phyloP scores from a whole-genome alignment of 805 yeast species.

The Ogataea allantospora region DNA sequence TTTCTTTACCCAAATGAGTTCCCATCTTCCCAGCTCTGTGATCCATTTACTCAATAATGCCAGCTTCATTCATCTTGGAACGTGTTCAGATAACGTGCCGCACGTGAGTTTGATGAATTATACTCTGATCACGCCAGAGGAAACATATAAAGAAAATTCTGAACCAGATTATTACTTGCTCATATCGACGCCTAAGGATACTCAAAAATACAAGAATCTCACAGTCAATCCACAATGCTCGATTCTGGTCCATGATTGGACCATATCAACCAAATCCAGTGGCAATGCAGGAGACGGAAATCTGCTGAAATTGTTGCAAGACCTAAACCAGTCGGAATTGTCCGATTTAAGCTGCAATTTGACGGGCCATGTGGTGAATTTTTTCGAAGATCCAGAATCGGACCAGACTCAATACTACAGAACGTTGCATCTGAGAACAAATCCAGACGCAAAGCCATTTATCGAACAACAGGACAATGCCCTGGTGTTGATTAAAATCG shows the following conservation, averaged over 20 bases:
- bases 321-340: constrained; percentile 75
- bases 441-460: constrained; percentile 70
- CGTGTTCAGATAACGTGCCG: constrained; percentile 65
- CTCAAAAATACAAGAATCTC: constrained; percentile 75
- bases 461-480: constrained; percentile 63
- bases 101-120: constrained; percentile 92
- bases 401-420: constrained; percentile 53
- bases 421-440: constrained; percentile 55
- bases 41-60: constrained; percentile 53
- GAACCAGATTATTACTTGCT: constrained; percentile 48
- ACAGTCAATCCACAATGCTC: constrained; percentile 73
- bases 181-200: constrained; percentile 66
- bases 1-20: constrained; percentile 10
- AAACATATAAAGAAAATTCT: constrained; percentile 27
- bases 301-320: constrained; percentile 62
- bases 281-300: constrained; percentile 16
- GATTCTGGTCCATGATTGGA: constrained; percentile 88
- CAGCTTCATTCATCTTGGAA: constrained; percentile 80
- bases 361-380: constrained; percentile 60
- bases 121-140: constrained; percentile 53
- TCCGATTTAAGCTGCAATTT: constrained; percentile 81
- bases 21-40: constrained; percentile 35
- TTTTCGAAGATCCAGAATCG: constrained; percentile 41
- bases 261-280: constrained; percentile 40
- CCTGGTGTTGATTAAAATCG: constrained; percentile 62